phyloP scores from a whole-genome alignment of 352 stramenopile genomes.

The Phytophthora cryptogea region DNA sequence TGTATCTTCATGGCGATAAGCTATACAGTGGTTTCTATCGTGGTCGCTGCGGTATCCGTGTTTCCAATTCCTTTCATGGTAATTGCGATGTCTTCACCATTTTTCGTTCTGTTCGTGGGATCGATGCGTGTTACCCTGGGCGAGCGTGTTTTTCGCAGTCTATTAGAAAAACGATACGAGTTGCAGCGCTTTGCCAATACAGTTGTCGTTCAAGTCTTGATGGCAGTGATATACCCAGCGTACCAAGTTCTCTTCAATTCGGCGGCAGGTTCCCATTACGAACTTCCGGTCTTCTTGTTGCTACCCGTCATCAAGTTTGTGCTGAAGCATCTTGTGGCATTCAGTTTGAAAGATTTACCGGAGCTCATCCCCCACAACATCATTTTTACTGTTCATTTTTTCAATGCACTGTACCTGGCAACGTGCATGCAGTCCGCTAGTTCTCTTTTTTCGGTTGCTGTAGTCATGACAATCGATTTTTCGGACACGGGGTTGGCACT shows the following conservation, averaged over 20 bases:
- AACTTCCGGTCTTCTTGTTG: conserved; percentile 26
- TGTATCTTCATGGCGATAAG: conserved; percentile 1
- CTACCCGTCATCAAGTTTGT: conserved; percentile 30
- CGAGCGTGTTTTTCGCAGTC: background rate
- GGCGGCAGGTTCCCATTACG: conserved; percentile 13
- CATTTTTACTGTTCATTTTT: conserved; percentile 36
- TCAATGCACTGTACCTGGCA: conserved; percentile 35
- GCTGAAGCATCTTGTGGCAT: conserved; percentile 28
- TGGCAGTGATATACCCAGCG: conserved; percentile 29
- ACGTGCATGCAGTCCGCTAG: conserved; percentile 28
- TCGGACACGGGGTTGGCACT: conserved; percentile 4
- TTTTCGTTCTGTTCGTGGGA: conserved; percentile 7
- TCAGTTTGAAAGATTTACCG: conserved; percentile 10
- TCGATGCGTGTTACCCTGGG: conserved; percentile 10
- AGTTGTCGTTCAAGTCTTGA: conserved; percentile 10
- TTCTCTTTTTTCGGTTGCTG: conserved; percentile 3
- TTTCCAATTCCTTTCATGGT: conserved; percentile 37
- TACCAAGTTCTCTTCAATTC: conserved; percentile 29
- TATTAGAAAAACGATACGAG: conserved; percentile 11
- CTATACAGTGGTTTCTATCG: conserved; percentile 5
- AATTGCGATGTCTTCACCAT: conserved; percentile 7
- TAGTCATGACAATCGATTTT: conserved; percentile 17
- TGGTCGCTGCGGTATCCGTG: conserved; percentile 6
- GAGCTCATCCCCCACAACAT: conserved; percentile 31
- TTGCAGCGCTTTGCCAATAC: conserved; percentile 7